Evolutionary conservation across 306 rosid genomes (phyloP).

Genomic region (Vigna nakashimae): DNA sequence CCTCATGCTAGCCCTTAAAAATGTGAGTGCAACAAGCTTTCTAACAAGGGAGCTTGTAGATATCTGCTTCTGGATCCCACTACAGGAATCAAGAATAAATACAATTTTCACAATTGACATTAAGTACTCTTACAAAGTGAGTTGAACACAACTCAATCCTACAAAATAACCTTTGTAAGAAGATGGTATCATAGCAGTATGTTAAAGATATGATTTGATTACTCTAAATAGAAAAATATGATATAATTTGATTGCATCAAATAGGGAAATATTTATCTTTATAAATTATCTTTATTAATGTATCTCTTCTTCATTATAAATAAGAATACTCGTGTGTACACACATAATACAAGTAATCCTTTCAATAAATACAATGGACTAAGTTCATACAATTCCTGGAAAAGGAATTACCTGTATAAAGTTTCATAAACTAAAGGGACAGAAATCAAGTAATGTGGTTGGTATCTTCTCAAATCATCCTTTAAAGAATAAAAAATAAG

Average conservation of each 20-base stretch:
- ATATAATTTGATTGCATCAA: too few species aligned
- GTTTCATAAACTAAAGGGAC: conserved; percentile 95
- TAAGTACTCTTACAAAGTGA: background rate
- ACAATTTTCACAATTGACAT: conserved; percentile 23
- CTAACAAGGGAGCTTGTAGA: conserved; percentile 67
- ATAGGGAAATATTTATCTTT: too few species aligned
- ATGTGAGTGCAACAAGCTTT: conserved; percentile 81
- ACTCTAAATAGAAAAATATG: too few species aligned
- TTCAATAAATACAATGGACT: conserved; percentile 11
- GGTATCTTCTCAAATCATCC: conserved; percentile 80
- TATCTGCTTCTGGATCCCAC: conserved; percentile 92
- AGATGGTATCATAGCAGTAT: too few species aligned
- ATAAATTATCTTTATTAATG: too few species aligned
- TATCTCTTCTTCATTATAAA: too few species aligned
- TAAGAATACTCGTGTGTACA: too few species aligned
- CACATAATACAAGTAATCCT: too few species aligned
- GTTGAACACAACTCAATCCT: too few species aligned
- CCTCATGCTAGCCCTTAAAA: conserved; percentile 73
- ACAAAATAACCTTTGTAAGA: too few species aligned
- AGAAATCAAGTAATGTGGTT: conserved; percentile 78
- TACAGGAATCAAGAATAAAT: conserved; percentile 44
- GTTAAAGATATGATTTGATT: too few species aligned
- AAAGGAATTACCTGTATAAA: conserved; percentile 73
- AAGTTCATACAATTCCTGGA: conserved; percentile 27
- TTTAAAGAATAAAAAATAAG: conserved; percentile 35